These are phyloP conservation scores for Fusarium coffeatum DNA, from an alignment of 2,329 filamentous ascomycete species.

Conservation along the genomic window DNA sequence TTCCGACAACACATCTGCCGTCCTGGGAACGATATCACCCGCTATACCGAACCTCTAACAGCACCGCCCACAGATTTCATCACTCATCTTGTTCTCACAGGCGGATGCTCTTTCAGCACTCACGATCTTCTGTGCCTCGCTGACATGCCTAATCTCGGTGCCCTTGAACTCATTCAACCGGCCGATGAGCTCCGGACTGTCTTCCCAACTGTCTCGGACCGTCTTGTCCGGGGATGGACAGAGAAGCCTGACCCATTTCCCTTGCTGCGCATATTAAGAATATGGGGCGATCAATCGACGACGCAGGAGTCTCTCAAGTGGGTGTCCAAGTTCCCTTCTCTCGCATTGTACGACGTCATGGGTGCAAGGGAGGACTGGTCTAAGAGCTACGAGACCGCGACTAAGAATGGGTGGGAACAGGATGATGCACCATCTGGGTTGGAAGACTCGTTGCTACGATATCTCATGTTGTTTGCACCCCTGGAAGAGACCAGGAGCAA, in stretches of 20 bases:
- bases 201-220: constrained; percentile 58
- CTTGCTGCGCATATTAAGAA: constrained; percentile 58
- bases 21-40: constrained; percentile 49
- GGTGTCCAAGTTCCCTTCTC: constrained; percentile 56
- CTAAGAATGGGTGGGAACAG: constrained; percentile 51
- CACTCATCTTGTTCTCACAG: constrained; percentile 55
- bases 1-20: constrained; percentile 55
- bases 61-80: constrained; percentile 55
- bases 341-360: constrained; percentile 59
- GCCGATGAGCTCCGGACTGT: constrained; percentile 41
- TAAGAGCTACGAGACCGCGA: constrained; percentile 38
- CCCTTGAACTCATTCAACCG: constrained; percentile 60
- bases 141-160: constrained; percentile 59
- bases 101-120: constrained; percentile 50
- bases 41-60: constrained; percentile 55
- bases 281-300: constrained; percentile 57
- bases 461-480: constrained; percentile 52
- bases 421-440: constrained; percentile 40
- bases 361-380: constrained; percentile 54
- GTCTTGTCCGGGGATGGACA: constrained; percentile 60
- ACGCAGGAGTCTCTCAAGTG: constrained; percentile 56
- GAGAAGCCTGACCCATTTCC: constrained; percentile 58
- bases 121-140: constrained; percentile 57
- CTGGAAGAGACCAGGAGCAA: constrained; percentile 42
- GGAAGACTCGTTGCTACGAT: constrained; percentile 51